Conservation (phyloP, 768 basidiomycete species). For the Amanita pallidorosea region DNA sequence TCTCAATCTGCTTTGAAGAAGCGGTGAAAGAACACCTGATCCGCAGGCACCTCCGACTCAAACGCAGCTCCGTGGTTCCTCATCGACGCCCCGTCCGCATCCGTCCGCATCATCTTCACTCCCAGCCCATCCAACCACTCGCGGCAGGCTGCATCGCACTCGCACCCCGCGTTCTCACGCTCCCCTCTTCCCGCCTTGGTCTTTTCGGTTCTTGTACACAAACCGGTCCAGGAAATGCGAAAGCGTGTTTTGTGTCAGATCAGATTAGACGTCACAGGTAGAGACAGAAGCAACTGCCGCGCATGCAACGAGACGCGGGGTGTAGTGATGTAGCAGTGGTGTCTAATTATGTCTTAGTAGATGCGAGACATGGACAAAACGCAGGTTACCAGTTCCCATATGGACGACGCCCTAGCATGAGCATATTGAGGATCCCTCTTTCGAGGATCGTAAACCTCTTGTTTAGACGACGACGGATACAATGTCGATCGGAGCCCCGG, state of each 20-base stretch:
- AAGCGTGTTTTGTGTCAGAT: conserved; percentile 87
- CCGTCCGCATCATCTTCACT: conserved; percentile 62
- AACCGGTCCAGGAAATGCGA: conserved; percentile 95
- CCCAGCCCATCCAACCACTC: conserved; percentile 47
- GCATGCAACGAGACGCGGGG: conserved; percentile 85
- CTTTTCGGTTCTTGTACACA: conserved; percentile 96
- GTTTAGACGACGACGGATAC: conserved; percentile 16
- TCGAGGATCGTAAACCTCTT: conserved; percentile 62
- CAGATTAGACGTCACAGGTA: conserved; percentile 73
- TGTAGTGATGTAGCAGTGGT: conserved; percentile 83
- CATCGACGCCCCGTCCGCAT: conserved; percentile 31
- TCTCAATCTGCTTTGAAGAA: conserved; percentile 70
- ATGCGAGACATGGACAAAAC: background rate
- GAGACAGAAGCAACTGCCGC: conserved; percentile 60
- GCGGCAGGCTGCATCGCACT: conserved; percentile 96
- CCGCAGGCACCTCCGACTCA: conserved; percentile 69
- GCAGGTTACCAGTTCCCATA: conserved; percentile 69
- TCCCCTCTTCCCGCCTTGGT: conserved; percentile 20
- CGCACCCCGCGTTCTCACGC: conserved; percentile 50
- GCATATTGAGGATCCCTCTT: conserved; percentile 89
- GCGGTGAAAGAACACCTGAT: conserved; percentile 91
- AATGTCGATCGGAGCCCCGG: conserved; percentile 31
- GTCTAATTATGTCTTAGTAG: conserved; percentile 27
- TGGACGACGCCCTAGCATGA: conserved; percentile 62
- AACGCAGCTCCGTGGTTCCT: conserved; percentile 67